Evolutionary conservation across 1,284 basidiomycete species (phyloP).

Genomic region (Irpex lacteus): DNA sequence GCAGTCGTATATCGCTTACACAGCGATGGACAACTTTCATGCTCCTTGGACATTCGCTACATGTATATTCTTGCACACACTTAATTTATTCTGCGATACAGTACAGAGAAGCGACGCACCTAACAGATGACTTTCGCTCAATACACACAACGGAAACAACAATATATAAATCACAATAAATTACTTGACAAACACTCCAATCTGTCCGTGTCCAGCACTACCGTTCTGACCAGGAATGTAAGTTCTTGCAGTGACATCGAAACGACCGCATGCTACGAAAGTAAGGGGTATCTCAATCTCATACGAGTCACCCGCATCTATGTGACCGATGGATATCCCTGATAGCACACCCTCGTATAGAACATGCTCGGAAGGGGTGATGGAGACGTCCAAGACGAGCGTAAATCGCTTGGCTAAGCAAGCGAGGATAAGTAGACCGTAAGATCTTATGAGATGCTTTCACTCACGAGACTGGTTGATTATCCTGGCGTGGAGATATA

Average conservation of each 20-base stretch:
- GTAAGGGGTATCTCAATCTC: slow-evolving; percentile 61
- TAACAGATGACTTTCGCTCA: no score
- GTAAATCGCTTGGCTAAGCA: not conserved
- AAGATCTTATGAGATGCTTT: no score
- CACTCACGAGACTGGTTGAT: slow-evolving; percentile 60
- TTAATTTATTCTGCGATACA: not conserved
- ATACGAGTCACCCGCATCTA: slow-evolving; percentile 50
- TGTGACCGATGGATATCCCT: slow-evolving; percentile 56
- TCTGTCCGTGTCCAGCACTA: not conserved
- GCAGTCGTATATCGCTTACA: no score
- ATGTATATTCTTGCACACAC: not conserved
- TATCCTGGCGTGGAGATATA: slow-evolving; percentile 52
- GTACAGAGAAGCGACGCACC: no score
- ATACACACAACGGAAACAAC: not conserved
- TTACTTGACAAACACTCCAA: not conserved
- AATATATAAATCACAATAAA: not conserved
- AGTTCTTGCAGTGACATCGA: slow-evolving; percentile 45
- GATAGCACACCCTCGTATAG: slow-evolving; percentile 66
- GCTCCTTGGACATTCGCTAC: not conserved
- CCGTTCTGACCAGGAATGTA: not conserved
- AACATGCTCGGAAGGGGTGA: slow-evolving; percentile 62
- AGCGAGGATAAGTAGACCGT: no score
- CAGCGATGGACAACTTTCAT: no score
- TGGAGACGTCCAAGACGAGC: slow-evolving; percentile 30
- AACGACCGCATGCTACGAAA: slow-evolving; percentile 74